Percentiles rank a stretch among this genome's conserved stretches.
Evolutionary conservation across 2,329 filamentous ascomycete genomes (phyloP).

Genomic region (Juglanconis juglandina): DNA sequence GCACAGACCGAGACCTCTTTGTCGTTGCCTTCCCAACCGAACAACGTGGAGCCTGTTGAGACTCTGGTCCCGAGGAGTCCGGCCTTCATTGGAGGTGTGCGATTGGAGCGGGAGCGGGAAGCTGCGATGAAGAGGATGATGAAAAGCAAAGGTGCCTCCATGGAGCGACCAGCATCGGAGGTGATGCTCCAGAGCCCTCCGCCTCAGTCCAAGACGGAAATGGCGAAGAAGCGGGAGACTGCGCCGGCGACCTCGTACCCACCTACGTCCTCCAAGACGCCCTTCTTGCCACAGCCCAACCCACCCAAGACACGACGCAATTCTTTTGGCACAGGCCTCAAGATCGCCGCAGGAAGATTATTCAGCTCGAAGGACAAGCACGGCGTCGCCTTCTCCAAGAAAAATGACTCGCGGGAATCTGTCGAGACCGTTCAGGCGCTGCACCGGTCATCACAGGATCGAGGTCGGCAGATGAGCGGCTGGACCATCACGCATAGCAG

Average conservation of each 20-base stretch:
- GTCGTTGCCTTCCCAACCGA: background rate
- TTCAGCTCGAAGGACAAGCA: constrained; percentile 13
- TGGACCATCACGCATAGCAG: background rate
- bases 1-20: background rate
- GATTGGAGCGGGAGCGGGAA: constrained; percentile 39
- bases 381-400: background rate
- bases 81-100: constrained; percentile 41
- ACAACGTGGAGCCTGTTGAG: constrained; percentile 4
- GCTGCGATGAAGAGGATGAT: constrained; percentile 24
- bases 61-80: constrained; percentile 14
- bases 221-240: constrained; percentile 11
- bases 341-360: constrained; percentile 8
- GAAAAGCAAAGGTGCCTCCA: constrained; percentile 10
- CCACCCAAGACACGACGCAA: constrained; percentile 11
- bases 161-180: constrained; percentile 10
- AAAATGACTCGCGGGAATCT: constrained; percentile 7
- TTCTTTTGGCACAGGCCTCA: constrained; percentile 9
- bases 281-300: constrained; percentile 9
- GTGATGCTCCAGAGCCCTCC: background rate
- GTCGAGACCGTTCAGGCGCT: constrained; percentile 11
- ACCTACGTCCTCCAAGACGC: constrained; percentile 16
- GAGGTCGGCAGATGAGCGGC: constrained; percentile 8
- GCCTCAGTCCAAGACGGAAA: constrained; percentile 1
- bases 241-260: constrained; percentile 14
- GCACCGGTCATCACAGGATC: background rate